Evolutionary conservation across 2,329 filamentous ascomycete species (phyloP).

Genomic region (Colletotrichum tanaceti): DNA sequence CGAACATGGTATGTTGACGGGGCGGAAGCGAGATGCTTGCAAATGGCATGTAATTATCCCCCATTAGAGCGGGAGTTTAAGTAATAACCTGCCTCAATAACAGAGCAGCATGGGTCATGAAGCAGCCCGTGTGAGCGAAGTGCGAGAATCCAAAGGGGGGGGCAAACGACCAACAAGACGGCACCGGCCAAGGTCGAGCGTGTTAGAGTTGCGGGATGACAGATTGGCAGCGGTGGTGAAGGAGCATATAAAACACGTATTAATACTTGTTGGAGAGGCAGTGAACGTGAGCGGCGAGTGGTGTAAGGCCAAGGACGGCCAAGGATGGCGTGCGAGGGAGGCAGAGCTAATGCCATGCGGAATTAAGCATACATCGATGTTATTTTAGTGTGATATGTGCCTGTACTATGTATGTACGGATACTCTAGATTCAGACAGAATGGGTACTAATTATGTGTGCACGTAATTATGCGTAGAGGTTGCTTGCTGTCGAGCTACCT

Average conservation of each 20-base stretch:
- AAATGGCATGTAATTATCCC: constrained; percentile 1
- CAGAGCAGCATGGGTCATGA: neutral
- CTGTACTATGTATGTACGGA: too few relatives aligned
- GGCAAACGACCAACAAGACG: neutral
- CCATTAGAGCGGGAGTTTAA: constrained; percentile 1
- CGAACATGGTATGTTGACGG: neutral
- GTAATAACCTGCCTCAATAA: constrained; percentile 1
- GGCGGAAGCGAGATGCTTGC: constrained; percentile 20
- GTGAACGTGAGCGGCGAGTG: neutral
- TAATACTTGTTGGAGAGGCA: too few relatives aligned
- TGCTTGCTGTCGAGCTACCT: constrained; percentile 1
- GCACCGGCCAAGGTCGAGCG: neutral
- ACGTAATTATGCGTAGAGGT: neutral
- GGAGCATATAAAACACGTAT: neutral
- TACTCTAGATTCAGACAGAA: neutral
- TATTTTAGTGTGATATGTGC: too few relatives aligned
- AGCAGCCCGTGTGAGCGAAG: constrained; percentile 20
- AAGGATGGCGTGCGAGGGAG: neutral
- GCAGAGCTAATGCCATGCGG: constrained; percentile 2
- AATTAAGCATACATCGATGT: constrained; percentile 13
- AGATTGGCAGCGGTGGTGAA: constrained; percentile 17
- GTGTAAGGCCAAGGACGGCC: neutral
- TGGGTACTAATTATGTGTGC: too few relatives aligned
- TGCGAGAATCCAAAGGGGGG: neutral
- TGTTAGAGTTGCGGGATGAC: constrained; percentile 32